Conservation (phyloP, 257 asterid species). For the Verbena officinalis region DNA sequence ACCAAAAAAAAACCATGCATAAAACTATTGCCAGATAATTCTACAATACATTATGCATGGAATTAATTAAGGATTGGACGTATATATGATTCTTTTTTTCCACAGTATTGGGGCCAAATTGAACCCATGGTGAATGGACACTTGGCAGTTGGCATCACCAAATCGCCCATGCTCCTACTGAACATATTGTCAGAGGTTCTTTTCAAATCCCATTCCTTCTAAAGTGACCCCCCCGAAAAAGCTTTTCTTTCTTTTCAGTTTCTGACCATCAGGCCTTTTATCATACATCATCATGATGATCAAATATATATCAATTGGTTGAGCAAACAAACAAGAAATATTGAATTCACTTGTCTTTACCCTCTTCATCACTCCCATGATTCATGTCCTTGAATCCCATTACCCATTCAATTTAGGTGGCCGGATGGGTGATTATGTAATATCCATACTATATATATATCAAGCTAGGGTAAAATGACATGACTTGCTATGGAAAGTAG, state of each 20-base stretch:
- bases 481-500: no score
- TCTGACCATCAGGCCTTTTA: not conserved
- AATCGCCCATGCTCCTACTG: slow-evolving; percentile 6
- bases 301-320: not conserved
- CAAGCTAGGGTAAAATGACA: no score
- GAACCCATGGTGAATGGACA: not conserved
- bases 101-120: slow-evolving; percentile 6
- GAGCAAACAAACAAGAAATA: not conserved
- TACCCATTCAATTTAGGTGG: no score
- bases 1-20: no score
- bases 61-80: no score
- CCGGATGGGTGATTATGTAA: no score
- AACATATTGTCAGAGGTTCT: not conserved
- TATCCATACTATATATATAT: no score
- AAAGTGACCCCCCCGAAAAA: not conserved
- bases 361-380: not conserved
- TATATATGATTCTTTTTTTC: not conserved
- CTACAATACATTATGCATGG: no score
- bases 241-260: not conserved
- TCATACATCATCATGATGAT: not conserved
- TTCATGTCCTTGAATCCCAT: not conserved
- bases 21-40: no score
- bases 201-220: slow-evolving; percentile 5
- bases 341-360: not conserved
- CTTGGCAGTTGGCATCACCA: slow-evolving; percentile 22